These are phyloP conservation scores for Clarkia xantiana DNA, from an alignment of 345 rosid species.

Conservation along the genomic window DNA sequence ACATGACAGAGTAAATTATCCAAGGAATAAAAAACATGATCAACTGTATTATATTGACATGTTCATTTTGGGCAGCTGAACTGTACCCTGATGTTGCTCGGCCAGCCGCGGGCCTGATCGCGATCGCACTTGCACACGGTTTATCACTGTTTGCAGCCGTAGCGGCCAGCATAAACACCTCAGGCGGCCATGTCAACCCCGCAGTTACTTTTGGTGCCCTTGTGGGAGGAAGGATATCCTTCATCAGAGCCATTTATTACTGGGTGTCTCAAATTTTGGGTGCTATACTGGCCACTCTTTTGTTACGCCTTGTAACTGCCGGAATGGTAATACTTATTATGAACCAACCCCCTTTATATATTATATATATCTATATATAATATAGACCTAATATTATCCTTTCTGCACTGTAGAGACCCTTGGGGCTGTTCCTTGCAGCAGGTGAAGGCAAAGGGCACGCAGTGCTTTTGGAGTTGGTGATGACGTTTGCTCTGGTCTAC, in stretches of 20 bases:
- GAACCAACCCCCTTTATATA: neutral
- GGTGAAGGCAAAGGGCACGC: slow-evolving; percentile 42
- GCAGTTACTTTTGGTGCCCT: slow-evolving; percentile 64
- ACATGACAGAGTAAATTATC: too few relatives aligned
- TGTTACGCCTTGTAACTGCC: slow-evolving; percentile 44
- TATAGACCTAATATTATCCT: neutral
- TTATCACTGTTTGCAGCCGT: slow-evolving; percentile 46
- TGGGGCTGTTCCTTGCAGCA: slow-evolving; percentile 33
- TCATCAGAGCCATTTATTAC: slow-evolving; percentile 43
- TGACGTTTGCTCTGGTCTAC: slow-evolving; percentile 35
- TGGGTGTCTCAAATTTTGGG: slow-evolving; percentile 75
- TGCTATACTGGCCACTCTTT: slow-evolving; percentile 42
- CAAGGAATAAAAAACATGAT: too few relatives aligned
- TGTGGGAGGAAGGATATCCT: slow-evolving; percentile 49
- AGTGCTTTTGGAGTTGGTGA: slow-evolving; percentile 20
- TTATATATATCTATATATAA: too few relatives aligned
- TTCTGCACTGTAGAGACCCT: slow-evolving; percentile 35
- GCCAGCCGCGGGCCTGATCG: slow-evolving; percentile 30
- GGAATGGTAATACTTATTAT: slow-evolving; percentile 33
- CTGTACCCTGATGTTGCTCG: slow-evolving; percentile 14
- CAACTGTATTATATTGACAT: neutral
- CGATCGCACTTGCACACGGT: slow-evolving; percentile 57
- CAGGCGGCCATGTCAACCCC: slow-evolving; percentile 72
- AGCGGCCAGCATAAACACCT: slow-evolving; percentile 44
- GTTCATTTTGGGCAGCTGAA: slow-evolving; percentile 23